Evolutionary conservation across 176 grass and related monocot genomes (phyloP).

Genomic region (Saccharum spontaneum): DNA sequence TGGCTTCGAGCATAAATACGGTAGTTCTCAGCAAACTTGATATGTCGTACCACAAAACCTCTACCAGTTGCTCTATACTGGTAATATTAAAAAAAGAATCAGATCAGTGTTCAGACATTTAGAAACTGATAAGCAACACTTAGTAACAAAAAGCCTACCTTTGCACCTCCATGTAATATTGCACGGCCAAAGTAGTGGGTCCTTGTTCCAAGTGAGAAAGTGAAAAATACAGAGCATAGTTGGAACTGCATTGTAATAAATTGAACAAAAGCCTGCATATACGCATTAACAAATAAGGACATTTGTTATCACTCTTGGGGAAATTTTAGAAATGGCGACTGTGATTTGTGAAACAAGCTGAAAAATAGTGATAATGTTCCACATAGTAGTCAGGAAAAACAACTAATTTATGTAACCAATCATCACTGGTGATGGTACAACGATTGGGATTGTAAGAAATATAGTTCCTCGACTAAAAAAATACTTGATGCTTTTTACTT

Average conservation of each 20-base stretch:
- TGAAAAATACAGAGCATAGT: conserved; percentile 91
- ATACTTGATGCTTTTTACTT: neutral
- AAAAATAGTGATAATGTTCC: conserved; percentile 26
- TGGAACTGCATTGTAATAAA: conserved; percentile 96
- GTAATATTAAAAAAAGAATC: neutral
- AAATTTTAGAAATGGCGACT: conserved; percentile 10
- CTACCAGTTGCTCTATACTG: conserved; percentile 92
- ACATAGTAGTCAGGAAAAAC: neutral
- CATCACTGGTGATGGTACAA: neutral
- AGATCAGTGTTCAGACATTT: conserved; percentile 17
- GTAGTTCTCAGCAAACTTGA: conserved; percentile 96
- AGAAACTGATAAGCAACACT: neutral
- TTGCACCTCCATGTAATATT: conserved; percentile 94
- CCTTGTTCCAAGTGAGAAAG: conserved; percentile 92
- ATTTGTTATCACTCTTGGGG: neutral
- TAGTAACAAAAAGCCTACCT: conserved; percentile 41
- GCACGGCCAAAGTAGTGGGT: conserved; percentile 94
- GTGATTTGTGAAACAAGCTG: neutral
- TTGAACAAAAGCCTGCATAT: conserved; percentile 72
- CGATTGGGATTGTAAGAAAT: neutral
- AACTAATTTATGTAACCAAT: neutral
- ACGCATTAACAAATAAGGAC: conserved; percentile 32
- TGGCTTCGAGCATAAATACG: conserved; percentile 90
- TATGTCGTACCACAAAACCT: conserved; percentile 87
- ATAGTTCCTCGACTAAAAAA: neutral